Evolutionary conservation across 495 filamentous ascomycete genomes (phyloP).

Genomic region (Penicillium roqueforti): DNA sequence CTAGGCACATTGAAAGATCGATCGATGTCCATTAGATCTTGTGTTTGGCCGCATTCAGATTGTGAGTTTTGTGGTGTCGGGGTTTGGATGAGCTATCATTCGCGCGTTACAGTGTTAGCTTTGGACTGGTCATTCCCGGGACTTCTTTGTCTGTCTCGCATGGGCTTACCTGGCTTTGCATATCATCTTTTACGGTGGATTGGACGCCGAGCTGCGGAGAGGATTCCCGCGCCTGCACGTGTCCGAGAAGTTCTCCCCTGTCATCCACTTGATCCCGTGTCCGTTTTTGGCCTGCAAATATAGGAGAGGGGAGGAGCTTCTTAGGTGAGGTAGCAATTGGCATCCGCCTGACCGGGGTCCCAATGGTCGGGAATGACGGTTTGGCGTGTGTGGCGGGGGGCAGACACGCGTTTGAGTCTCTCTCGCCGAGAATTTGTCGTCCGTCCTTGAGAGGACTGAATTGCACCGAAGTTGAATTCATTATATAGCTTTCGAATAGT

Average conservation of each 20-base stretch:
- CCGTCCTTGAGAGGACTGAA: slow-evolving; percentile 42
- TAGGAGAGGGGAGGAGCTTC: slow-evolving; percentile 39
- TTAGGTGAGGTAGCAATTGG: slow-evolving; percentile 28
- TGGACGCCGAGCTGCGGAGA: slow-evolving; percentile 10
- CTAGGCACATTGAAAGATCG: slow-evolving; percentile 8
- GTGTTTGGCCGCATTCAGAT: slow-evolving; percentile 18
- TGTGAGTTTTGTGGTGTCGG: slow-evolving; percentile 16
- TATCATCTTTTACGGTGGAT: slow-evolving; percentile 13
- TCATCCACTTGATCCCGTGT: slow-evolving; percentile 39
- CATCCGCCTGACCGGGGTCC: slow-evolving; percentile 35
- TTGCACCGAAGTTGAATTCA: slow-evolving; percentile 28
- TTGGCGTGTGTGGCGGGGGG: slow-evolving; percentile 34
- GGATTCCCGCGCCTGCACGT: slow-evolving; percentile 13
- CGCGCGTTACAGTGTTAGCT: slow-evolving; percentile 13
- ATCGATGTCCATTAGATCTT: slow-evolving; percentile 15
- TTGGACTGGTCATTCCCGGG: neutral
- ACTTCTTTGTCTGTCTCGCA: neutral
- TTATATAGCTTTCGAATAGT: slow-evolving; percentile 10
- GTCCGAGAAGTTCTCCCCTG: slow-evolving; percentile 18
- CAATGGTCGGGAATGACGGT: slow-evolving; percentile 17
- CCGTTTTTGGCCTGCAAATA: slow-evolving; percentile 42
- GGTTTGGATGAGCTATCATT: slow-evolving; percentile 15
- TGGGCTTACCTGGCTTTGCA: slow-evolving; percentile 25
- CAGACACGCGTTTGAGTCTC: slow-evolving; percentile 45
- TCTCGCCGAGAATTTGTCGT: slow-evolving; percentile 43